Evolutionary conservation across 768 basidiomycete species (phyloP).

Genomic region (Trametes maxima): DNA sequence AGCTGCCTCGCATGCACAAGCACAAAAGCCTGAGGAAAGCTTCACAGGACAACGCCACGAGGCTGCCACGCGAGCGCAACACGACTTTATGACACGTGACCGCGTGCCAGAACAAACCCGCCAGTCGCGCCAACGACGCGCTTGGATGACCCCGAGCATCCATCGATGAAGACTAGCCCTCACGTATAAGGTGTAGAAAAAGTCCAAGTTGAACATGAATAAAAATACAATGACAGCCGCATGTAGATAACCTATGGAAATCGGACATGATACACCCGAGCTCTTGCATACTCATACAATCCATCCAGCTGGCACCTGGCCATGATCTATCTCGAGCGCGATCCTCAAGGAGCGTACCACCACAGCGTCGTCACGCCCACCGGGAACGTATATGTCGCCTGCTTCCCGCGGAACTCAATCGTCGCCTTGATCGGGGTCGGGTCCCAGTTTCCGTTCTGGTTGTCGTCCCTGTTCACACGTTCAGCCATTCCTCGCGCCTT

Average conservation of each 20-base stretch:
- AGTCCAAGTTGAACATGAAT: no score
- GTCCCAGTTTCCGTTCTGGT: constrained; percentile 51
- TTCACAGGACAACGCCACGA: not conserved
- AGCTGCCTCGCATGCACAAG: no score
- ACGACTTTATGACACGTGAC: not conserved
- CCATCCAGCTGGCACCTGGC: not conserved
- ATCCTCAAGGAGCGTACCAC: constrained; percentile 42
- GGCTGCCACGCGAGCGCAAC: not conserved
- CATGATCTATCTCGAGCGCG: not conserved
- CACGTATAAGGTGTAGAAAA: no score
- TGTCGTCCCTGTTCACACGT: constrained; percentile 45
- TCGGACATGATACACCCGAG: no score
- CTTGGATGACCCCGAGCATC: no score
- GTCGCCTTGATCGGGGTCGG: constrained; percentile 57
- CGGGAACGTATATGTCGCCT: constrained; percentile 74
- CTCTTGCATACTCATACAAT: no score
- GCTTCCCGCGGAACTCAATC: constrained; percentile 64
- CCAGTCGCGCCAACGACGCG: no score
- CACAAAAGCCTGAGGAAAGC: no score
- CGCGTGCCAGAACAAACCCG: not conserved
- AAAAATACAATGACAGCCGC: no score
- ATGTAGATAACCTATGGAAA: no score
- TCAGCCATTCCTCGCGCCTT: not conserved
- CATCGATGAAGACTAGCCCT: no score
- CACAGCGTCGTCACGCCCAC: constrained; percentile 66